Base-by-base conservation (phyloP, 805 yeast genomes). In the Ogataea saltuana region DNA sequence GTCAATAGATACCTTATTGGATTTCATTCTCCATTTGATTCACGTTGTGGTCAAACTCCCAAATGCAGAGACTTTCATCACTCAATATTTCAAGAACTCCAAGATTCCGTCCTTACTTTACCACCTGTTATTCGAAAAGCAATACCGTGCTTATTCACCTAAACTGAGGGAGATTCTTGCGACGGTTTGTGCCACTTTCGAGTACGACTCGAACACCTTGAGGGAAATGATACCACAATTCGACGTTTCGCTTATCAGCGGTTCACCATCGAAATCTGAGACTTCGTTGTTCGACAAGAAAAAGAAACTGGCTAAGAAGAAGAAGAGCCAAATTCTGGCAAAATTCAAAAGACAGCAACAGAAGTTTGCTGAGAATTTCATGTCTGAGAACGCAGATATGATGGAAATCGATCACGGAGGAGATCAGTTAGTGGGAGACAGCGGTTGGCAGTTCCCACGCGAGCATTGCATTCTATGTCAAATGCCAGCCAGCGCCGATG, bases 401-500 rank as follows among this genome's bases (percentile, higher is more conserved):
- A 64, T 67, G 46, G 82, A 74, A 42, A 63, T 62, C 8, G 80
- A 70, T 29, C 69, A 69, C 61, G 75, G 68, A 19, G 64, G 58
- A 18, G 68, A 61, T n/a, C 66, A 59, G 16, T 56, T 50, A 16
- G 65, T 58, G 8, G 63, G 52, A 13, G 69, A 60, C 18, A 66
- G 56, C n/a, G 69, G 73, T 1, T 85, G 90, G 91, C 68, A 67
- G 26, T 87, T 77, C 53, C 93, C 95, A 0, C 80, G 78, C 22
- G 80, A 80, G 22, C 85, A 80, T 49, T 88, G 96, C 60, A 81
- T 88, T 28, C 66, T 88, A 12, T 88, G 96, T 60, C 89, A 88
- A 52, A 85, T 85, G 78, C 82, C 88, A 0, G 74, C 81, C 1
- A 72, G 72, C 16, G 36, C 48, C 32, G 76, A 76, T 16, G 75